phyloP scores from a whole-genome alignment of 305 asterid species.

The Fraxinus angustifolia region DNA sequence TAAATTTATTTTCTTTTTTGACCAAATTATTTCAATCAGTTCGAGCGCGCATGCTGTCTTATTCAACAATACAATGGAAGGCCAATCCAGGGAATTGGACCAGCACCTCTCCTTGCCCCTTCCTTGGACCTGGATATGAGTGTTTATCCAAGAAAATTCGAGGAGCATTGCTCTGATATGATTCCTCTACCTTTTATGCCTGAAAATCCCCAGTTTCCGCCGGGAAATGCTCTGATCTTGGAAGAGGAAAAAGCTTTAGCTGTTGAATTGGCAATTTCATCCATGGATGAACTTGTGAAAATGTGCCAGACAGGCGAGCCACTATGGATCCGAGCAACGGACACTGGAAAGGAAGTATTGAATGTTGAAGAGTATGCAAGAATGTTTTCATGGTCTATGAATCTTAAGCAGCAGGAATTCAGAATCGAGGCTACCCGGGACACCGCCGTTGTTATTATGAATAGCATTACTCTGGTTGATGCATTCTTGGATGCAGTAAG shows the following conservation, averaged over 20 bases:
- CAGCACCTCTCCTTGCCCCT: slow-evolving; percentile 34
- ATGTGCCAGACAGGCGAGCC: slow-evolving; percentile 67
- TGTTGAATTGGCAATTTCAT: slow-evolving; percentile 61
- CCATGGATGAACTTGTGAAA: slow-evolving; percentile 55
- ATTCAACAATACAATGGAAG: slow-evolving; percentile 64
- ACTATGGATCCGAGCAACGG: slow-evolving; percentile 49
- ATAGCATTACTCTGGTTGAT: slow-evolving; percentile 82
- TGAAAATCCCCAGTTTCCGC: slow-evolving; percentile 44
- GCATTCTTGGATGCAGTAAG: slow-evolving; percentile 85
- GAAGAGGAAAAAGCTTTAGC: slow-evolving; percentile 74
- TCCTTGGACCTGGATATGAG: slow-evolving; percentile 67
- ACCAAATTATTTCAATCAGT: slow-evolving; percentile 34
- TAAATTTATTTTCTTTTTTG: background rate
- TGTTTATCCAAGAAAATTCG: slow-evolving; percentile 51
- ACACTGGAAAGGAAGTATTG: slow-evolving; percentile 36
- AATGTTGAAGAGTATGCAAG: slow-evolving; percentile 67
- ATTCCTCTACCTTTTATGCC: slow-evolving; percentile 50
- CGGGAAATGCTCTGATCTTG: slow-evolving; percentile 40
- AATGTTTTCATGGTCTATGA: slow-evolving; percentile 61
- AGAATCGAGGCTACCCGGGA: slow-evolving; percentile 70
- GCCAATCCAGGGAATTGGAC: slow-evolving; percentile 43
- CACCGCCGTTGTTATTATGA: slow-evolving; percentile 79
- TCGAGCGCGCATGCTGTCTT: slow-evolving; percentile 60
- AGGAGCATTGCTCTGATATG: slow-evolving; percentile 43
- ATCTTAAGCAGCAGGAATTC: slow-evolving; percentile 36